A percentile compares a stretch with the other conserved stretches of the same genome.
Conservation (phyloP, 78 protist genomes). For the Emiliania huxleyi region DNA sequence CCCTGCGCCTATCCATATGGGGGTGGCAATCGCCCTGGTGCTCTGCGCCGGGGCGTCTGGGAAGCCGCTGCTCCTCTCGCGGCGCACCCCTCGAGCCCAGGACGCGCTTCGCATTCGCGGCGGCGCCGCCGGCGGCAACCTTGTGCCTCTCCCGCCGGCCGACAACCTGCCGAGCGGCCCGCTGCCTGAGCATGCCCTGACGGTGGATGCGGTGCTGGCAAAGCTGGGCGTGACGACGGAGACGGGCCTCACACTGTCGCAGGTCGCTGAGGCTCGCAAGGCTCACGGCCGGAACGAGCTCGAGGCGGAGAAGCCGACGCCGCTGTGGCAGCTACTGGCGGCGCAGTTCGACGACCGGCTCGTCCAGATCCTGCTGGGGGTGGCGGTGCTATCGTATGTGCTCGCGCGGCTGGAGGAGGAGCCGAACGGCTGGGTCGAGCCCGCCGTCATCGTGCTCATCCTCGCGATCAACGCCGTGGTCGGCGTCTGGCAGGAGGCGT, state of each 20-base stretch:
- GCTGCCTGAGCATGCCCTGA: too few relatives aligned
- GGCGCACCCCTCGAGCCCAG: too few relatives aligned
- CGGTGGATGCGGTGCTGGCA: too few relatives aligned
- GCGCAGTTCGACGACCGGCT: slow-evolving; percentile 76
- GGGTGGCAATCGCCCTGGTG: too few relatives aligned
- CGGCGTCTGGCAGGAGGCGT: slow-evolving; percentile 68
- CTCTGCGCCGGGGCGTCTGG: too few relatives aligned
- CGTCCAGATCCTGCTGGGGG: slow-evolving; percentile 69
- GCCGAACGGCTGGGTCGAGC: slow-evolving; percentile 48
- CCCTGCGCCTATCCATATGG: too few relatives aligned
- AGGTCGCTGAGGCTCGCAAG: not conserved
- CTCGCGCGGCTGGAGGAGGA: slow-evolving; percentile 60
- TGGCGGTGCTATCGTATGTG: slow-evolving; percentile 59
- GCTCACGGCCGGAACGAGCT: not conserved
- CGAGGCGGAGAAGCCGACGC: not conserved
- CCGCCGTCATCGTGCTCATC: slow-evolving; percentile 63
- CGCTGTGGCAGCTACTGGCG: slow-evolving; percentile 57
- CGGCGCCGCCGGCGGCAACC: too few relatives aligned
- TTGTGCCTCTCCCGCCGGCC: too few relatives aligned
- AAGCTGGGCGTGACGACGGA: not conserved
- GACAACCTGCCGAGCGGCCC: too few relatives aligned
- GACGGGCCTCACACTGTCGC: not conserved
- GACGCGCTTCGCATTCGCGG: too few relatives aligned
- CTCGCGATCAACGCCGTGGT: slow-evolving; percentile 69
- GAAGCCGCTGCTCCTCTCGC: too few relatives aligned